phyloP scores from a whole-genome alignment of 768 basidiomycete genomes.

The Suillus discolor region DNA sequence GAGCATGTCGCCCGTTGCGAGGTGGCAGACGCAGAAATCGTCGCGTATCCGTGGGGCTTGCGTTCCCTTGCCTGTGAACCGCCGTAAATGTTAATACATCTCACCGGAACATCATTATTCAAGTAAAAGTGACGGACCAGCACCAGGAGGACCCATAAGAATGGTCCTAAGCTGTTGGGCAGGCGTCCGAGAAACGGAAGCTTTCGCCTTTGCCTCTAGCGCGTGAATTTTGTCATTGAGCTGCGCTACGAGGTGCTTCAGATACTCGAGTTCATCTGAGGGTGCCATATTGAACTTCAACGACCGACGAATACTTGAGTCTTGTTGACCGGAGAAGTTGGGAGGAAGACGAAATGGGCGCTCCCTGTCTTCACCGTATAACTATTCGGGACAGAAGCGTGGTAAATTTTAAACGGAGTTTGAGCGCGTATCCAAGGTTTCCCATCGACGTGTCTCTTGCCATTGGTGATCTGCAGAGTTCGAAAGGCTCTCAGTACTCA shows the following conservation, averaged over 20 bases:
- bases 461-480: neutral
- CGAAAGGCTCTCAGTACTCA: too few relatives aligned
- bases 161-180: slow-evolving; percentile 86
- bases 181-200: slow-evolving; percentile 49
- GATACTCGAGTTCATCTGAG: slow-evolving; percentile 86
- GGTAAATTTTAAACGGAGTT: slow-evolving; percentile 3
- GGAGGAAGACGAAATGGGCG: neutral
- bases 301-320: neutral
- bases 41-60: slow-evolving; percentile 94
- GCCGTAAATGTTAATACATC: neutral
- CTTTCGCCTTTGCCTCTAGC: slow-evolving; percentile 74
- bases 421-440: neutral
- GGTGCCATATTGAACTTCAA: slow-evolving; percentile 49
- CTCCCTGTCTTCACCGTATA: slow-evolving; percentile 1
- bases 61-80: slow-evolving; percentile 86
- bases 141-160: slow-evolving; percentile 94
- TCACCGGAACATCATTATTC: neutral
- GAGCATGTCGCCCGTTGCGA: slow-evolving; percentile 99
- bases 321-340: neutral
- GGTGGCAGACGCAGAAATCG: slow-evolving; percentile 94
- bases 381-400: neutral
- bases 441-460: too few relatives aligned
- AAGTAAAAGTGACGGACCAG: slow-evolving; percentile 58
- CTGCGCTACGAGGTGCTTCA: slow-evolving; percentile 90
- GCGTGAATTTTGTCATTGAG: slow-evolving; percentile 85